Evolutionary conservation across 2,329 filamentous ascomycete species (phyloP).

Genomic region (Aspergillus proliferans): DNA sequence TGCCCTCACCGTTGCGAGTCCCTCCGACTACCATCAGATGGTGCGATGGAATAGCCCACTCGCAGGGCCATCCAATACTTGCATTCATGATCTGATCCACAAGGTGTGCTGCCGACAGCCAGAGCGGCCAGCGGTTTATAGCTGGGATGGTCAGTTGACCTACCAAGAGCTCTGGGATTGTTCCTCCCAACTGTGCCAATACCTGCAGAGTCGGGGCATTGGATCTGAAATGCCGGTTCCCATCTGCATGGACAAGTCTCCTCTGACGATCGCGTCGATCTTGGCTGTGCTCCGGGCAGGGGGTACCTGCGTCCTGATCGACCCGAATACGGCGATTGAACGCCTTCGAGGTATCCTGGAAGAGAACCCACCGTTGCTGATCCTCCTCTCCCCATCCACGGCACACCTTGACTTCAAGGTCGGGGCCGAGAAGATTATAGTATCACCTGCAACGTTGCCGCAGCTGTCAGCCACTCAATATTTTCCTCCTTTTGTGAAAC

Average conservation of each 20-base stretch:
- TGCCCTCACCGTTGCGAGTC: not conserved
- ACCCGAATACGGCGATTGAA: constrained; percentile 4
- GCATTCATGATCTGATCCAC: constrained; percentile 1
- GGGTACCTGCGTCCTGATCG: constrained; percentile 5
- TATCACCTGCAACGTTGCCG: not conserved
- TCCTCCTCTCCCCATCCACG: constrained; percentile 1
- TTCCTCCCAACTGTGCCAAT: constrained; percentile 19
- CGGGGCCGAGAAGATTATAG: not conserved
- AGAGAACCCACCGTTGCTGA: constrained; percentile 1
- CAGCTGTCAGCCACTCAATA: not conserved
- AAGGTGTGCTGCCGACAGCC: not conserved
- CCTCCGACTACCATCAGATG: not conserved
- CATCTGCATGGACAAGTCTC: constrained; percentile 7
- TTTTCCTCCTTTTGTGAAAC: not conserved
- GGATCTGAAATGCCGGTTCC: constrained; percentile 12
- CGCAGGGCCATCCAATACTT: not conserved
- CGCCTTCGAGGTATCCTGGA: constrained; percentile 7
- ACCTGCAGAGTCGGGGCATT: constrained; percentile 21
- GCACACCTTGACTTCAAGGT: not conserved
- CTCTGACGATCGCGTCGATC: constrained; percentile 4
- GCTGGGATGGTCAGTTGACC: constrained; percentile 6
- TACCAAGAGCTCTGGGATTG: constrained; percentile 12
- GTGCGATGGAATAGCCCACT: not conserved
- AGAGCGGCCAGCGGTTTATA: constrained; percentile 1
- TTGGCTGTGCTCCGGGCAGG: constrained; percentile 6